These are phyloP conservation scores for Albatrellus sp. DNA, from an alignment of 1,284 basidiomycete genomes.

Conservation along the genomic window DNA sequence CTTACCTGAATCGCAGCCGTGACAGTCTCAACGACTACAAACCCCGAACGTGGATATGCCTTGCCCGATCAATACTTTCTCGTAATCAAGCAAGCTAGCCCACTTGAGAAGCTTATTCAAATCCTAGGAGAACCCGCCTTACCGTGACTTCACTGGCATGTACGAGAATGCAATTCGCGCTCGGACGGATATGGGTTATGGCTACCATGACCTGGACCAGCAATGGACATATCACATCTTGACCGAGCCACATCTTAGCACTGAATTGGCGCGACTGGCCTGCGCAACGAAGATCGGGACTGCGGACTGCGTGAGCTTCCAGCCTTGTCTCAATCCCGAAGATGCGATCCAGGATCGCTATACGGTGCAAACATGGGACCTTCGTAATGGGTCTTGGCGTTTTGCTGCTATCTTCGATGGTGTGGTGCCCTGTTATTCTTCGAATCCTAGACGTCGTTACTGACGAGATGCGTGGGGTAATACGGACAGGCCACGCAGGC, in stretches of 20 bases:
- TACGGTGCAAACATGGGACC: constrained; percentile 16
- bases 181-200: background rate
- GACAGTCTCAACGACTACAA: too few species aligned
- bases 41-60: too few species aligned
- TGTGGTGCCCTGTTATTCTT: constrained; percentile 3
- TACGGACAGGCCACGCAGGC: constrained; percentile 17
- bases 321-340: constrained; percentile 15
- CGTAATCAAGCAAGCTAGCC: too few species aligned
- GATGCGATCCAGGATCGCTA: constrained; percentile 19
- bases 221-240: constrained; percentile 4
- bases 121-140: too few species aligned
- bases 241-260: constrained; percentile 7
- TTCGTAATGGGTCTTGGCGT: constrained; percentile 15
- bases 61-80: too few species aligned
- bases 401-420: constrained; percentile 22
- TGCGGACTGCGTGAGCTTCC: constrained; percentile 17
- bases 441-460: background rate
- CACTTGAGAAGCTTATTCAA: too few species aligned
- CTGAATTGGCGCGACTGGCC: constrained; percentile 10
- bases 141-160: too few species aligned
- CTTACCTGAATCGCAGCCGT: too few species aligned
- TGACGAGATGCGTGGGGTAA: background rate
- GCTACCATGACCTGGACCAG: background rate
- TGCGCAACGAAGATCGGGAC: constrained; percentile 5
- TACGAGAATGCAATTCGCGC: background rate